Conservation (phyloP, 345 rosid species). For the Populus tremula region DNA sequence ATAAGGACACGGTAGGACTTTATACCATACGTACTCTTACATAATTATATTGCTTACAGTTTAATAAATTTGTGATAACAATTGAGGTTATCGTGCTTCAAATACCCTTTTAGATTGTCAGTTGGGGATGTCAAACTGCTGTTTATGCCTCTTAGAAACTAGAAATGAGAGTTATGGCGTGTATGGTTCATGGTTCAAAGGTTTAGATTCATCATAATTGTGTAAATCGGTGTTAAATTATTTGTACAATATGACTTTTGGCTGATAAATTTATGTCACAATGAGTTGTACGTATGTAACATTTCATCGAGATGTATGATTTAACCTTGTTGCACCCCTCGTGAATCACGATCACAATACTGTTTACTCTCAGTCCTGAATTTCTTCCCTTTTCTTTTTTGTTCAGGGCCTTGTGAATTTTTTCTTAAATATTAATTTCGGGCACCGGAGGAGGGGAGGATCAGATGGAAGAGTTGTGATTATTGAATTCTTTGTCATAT, state of each 20-base stretch:
- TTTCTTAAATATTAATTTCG: background rate
- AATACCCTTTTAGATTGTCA: background rate
- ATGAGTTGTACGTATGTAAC: background rate
- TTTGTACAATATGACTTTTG: background rate
- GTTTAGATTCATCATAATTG: background rate
- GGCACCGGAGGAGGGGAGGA: background rate
- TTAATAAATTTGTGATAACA: background rate
- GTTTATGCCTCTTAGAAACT: background rate
- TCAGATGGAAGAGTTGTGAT: background rate
- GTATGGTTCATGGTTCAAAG: background rate
- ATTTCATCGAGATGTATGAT: background rate
- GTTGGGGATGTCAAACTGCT: background rate
- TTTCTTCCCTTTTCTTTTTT: background rate
- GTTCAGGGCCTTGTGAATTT: background rate
- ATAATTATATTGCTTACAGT: slow-evolving; percentile 6
- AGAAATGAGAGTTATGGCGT: background rate
- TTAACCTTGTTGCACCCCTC: background rate
- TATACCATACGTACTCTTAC: slow-evolving; percentile 4
- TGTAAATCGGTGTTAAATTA: background rate
- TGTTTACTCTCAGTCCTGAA: background rate
- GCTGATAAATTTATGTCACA: background rate
- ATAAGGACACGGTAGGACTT: slow-evolving; percentile 49
- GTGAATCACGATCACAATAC: background rate
- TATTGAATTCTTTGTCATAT: background rate
- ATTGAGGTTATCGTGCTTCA: background rate